phyloP scores from a whole-genome alignment of 768 basidiomycete genomes.

The Chalciporus chontae region DNA sequence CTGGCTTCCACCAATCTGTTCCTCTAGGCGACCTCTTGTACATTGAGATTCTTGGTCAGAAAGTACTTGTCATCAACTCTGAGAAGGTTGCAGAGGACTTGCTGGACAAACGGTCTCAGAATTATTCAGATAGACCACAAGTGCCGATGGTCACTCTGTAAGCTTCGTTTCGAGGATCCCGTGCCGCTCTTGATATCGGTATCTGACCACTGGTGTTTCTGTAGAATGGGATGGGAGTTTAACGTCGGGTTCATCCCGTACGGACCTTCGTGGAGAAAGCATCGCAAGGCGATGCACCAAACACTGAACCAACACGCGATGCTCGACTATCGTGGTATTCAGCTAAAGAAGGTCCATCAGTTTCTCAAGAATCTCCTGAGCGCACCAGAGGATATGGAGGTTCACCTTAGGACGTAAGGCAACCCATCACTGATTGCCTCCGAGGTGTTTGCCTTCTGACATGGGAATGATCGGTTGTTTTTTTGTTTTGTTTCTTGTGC shows the following conservation, averaged over 20 bases:
- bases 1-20: background rate
- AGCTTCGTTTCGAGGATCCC: too few relatives aligned
- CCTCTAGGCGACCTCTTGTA: slow-evolving; percentile 23
- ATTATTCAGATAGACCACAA: slow-evolving; percentile 26
- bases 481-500: too few relatives aligned
- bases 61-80: slow-evolving; percentile 23
- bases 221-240: slow-evolving; percentile 37
- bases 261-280: slow-evolving; percentile 35
- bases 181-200: too few relatives aligned
- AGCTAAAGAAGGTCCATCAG: slow-evolving; percentile 29
- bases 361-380: slow-evolving; percentile 30
- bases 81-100: slow-evolving; percentile 24
- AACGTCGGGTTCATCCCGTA: slow-evolving; percentile 35
- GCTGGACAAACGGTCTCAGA: slow-evolving; percentile 27
- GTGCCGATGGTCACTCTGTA: slow-evolving; percentile 19
- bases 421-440: too few relatives aligned
- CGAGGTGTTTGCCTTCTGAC: too few relatives aligned
- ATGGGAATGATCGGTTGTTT: too few relatives aligned
- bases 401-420: slow-evolving; percentile 20
- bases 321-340: slow-evolving; percentile 30
- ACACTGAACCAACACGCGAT: slow-evolving; percentile 30
- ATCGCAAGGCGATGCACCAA: slow-evolving; percentile 37
- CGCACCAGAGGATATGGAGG: slow-evolving; percentile 25
- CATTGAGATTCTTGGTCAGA: slow-evolving; percentile 24
- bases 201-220: too few relatives aligned